Base-by-base conservation (phyloP, 192 early-diverging fungal genomes). In the Irineochytrium annulatum region DNA sequence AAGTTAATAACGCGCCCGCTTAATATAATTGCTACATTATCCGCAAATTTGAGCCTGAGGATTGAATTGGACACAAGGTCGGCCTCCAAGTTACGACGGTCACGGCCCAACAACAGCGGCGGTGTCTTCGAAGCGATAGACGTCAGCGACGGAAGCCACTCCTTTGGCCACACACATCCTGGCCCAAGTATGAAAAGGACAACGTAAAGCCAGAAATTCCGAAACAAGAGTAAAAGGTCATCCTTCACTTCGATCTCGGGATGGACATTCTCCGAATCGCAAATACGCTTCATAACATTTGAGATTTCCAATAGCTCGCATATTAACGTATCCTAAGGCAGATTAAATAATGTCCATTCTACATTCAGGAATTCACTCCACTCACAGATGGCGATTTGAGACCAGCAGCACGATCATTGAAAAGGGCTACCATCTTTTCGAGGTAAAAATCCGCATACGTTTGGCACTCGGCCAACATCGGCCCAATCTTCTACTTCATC, bases 171-270 rank as follows among this genome's bases (percentile, higher is more conserved):
- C 13, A 78, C 69, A 0, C 86, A 79, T 31, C 90, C 83, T 8
- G 84, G 78, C 31, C 87, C 75, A 52, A 91, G 86, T 0, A 93
- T 87, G 66, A 82, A 86, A 13, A 89, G 67, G 2, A 92, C 86
- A 52, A 88, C 78, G 52, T 91, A 87, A 60, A 97, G 86, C 96
- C 96, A 99, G 34, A 91, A 81, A 68, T 92, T 91, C 44, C 94
- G 81, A 75, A 94, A 94, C 27, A 89, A 59, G 30, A 77, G 67
- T 2, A 84, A 78, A 19, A 84, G 74, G 57, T 91, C 89, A 2
- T 24, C n/a, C 26, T 56, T 43, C 6, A 34, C 27, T 5, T 34
- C 3, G 30, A 62, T 37, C 27, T 60, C 46, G 3, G 43, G 53
- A 22, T 32, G 31, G 30, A 76, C 66, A 16, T 43, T 24, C 28